These are phyloP conservation scores for Phytophthora syringae DNA, from an alignment of 352 stramenopile species.

Conservation along the genomic window DNA sequence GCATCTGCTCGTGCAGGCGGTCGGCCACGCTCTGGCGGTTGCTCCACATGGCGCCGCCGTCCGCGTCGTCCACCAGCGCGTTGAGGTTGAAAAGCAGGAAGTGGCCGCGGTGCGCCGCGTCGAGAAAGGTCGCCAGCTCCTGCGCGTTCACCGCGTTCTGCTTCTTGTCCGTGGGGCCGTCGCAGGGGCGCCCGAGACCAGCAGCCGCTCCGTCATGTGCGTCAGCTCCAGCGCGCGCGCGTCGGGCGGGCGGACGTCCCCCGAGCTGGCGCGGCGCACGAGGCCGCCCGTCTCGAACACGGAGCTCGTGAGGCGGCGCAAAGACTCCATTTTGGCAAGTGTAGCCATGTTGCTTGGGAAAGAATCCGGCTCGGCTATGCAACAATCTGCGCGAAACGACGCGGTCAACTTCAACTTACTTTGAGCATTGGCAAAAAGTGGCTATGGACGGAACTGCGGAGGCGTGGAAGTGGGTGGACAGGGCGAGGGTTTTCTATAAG, in stretches of 20 bases:
- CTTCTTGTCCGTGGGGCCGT: slow-evolving; percentile 72
- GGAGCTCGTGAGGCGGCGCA: slow-evolving; percentile 78
- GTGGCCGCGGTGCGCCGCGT: slow-evolving; percentile 56
- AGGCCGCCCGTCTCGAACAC: slow-evolving; percentile 63
- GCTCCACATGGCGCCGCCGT: not conserved
- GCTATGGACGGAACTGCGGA: slow-evolving; percentile 20
- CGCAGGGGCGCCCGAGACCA: slow-evolving; percentile 66
- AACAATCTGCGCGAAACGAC: slow-evolving; percentile 15
- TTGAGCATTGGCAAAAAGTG: too few relatives aligned
- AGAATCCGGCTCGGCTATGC: too few relatives aligned
- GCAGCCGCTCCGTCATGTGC: slow-evolving; percentile 71
- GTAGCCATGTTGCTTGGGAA: slow-evolving; percentile 12
- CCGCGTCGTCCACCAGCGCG: slow-evolving; percentile 47
- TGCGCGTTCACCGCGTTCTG: slow-evolving; percentile 73
- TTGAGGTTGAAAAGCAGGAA: slow-evolving; percentile 89
- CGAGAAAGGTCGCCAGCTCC: slow-evolving; percentile 69
- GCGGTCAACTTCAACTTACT: slow-evolving; percentile 10
- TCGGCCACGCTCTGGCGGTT: slow-evolving; percentile 37
- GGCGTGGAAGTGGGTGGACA: slow-evolving; percentile 48
- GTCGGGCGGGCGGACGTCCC: slow-evolving; percentile 31
- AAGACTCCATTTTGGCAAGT: slow-evolving; percentile 57
- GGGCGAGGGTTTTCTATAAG: too few relatives aligned
- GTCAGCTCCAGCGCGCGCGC: slow-evolving; percentile 68
- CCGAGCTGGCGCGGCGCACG: slow-evolving; percentile 45
- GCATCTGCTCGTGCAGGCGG: slow-evolving; percentile 78